These are phyloP conservation scores for Ophidiomyces ophidiicola DNA, from an alignment of 2,329 filamentous ascomycete genomes.

Conservation along the genomic window DNA sequence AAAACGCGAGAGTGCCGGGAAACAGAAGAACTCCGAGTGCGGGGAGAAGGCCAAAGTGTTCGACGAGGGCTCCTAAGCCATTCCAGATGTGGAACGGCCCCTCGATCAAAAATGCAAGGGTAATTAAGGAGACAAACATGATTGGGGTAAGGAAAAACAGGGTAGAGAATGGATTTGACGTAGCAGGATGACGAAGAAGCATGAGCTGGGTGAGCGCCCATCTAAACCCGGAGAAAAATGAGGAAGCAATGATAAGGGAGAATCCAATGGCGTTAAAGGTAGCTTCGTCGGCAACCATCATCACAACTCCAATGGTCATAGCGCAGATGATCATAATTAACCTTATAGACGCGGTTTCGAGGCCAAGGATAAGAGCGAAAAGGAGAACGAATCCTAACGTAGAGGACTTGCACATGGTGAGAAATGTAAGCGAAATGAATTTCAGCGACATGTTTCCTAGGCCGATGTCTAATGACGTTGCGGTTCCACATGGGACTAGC, in stretches of 20 bases:
- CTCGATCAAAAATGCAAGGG: slow-evolving; percentile 76
- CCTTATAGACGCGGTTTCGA: slow-evolving; percentile 76
- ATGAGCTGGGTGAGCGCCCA: slow-evolving; percentile 99
- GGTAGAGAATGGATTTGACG: slow-evolving; percentile 88
- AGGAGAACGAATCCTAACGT: slow-evolving; percentile 87
- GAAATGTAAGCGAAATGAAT: slow-evolving; percentile 93
- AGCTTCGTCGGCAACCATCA: slow-evolving; percentile 96
- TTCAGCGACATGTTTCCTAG: slow-evolving; percentile 90
- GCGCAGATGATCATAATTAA: slow-evolving; percentile 75
- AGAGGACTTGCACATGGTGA: slow-evolving; percentile 99
- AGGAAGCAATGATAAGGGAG: slow-evolving; percentile 79
- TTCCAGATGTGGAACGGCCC: slow-evolving; percentile 56
- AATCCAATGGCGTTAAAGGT: slow-evolving; percentile 81
- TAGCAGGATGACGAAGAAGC: slow-evolving; percentile 83
- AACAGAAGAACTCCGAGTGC: slow-evolving; percentile 69
- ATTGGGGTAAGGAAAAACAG: slow-evolving; percentile 96
- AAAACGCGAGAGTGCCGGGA: slow-evolving; percentile 79
- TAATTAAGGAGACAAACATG: slow-evolving; percentile 76
- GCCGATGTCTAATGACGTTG: slow-evolving; percentile 90
- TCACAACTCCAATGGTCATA: slow-evolving; percentile 87
- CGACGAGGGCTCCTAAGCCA: slow-evolving; percentile 52
- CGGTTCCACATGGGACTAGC: slow-evolving; percentile 80
- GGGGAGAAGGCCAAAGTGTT: slow-evolving; percentile 54
- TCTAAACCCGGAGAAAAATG: slow-evolving; percentile 90
- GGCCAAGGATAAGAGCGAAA: slow-evolving; percentile 86